Base-by-base conservation (phyloP, 495 filamentous ascomycete genomes). In the Penicillium goetzii region DNA sequence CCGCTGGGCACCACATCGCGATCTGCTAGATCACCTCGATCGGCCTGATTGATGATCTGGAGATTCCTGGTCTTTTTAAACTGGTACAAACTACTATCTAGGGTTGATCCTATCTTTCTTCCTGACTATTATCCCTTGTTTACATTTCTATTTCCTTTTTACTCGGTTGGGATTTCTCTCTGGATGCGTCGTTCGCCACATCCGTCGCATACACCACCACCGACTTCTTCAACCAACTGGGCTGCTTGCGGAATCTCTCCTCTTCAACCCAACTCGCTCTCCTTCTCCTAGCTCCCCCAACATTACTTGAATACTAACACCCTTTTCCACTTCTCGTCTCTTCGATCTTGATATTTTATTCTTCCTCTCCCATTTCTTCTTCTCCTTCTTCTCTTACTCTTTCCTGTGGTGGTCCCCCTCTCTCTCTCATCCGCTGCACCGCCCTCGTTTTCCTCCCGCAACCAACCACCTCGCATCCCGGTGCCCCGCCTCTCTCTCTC, bases 401-500 rank as follows among this genome's bases (percentile, higher is more conserved):
- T 12, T 56, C 40, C 58, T 52, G 30, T 50, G 40, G 47, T 59
- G 28, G 53, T 51, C 47, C 33, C 58, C 66, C 59, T 61, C 26
- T 32, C 14, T n/a, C 58, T 28, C 30, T 17, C 28, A 47, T 54
- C 62, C 30, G 30, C 30, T 32, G 56, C 68, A 58, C 58, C 65
- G 58, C 41, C 58, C 66, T 62, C 61, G 38, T 62, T 56, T 64
- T 60, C 41, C 47, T 41, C 55, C 40, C 38, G 45, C 56, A 41
- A 56, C 64, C 64, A 67, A 67, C 60, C 65, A 67, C 32, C 65
- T 66, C 55, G 55, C 64, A 66, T 66, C 55, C 63, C 56, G 57
- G 61, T 68, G 63, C 66, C 68, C 70, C 65, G 68, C 67, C 71
- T 68, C 62, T 66, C 64, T 65, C 65, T 65, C 71, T 66, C 67